Conservation (phyloP, 768 basidiomycete species). For the Leucocoprinus birnbaumii region DNA sequence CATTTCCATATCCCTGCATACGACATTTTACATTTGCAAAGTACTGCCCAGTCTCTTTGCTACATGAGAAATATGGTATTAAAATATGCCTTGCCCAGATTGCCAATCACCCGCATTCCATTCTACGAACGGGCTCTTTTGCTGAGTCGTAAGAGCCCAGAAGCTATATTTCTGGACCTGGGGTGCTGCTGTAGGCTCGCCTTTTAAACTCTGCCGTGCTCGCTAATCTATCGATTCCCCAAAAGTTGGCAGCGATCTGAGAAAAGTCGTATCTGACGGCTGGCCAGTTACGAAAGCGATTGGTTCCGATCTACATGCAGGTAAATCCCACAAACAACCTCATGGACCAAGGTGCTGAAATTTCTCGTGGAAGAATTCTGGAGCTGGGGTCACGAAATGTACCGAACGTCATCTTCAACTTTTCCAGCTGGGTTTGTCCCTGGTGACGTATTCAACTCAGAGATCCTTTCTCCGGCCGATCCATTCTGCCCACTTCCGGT, state of each 20-base stretch:
- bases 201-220: not conserved
- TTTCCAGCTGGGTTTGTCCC: slow-evolving; percentile 55
- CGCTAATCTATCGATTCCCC: not conserved
- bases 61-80: no score
- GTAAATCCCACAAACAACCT: slow-evolving; percentile 14
- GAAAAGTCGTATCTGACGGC: slow-evolving; percentile 37
- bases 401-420: slow-evolving; percentile 44
- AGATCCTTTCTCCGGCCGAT: slow-evolving; percentile 31
- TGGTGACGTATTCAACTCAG: slow-evolving; percentile 51
- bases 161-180: slow-evolving; percentile 38
- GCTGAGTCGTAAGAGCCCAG: slow-evolving; percentile 20
- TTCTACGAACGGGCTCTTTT: slow-evolving; percentile 28
- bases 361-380: slow-evolving; percentile 42
- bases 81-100: slow-evolving; percentile 8
- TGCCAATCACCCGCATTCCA: slow-evolving; percentile 32
- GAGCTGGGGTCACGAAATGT: slow-evolving; percentile 60
- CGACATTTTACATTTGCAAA: not conserved
- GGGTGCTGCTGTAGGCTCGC: slow-evolving; percentile 38
- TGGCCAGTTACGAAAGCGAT: slow-evolving; percentile 33
- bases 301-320: slow-evolving; percentile 32
- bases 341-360: not conserved
- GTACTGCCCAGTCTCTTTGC: not conserved
- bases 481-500: not conserved
- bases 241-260: slow-evolving; percentile 36
- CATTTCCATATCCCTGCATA: slow-evolving; percentile 35